These are phyloP conservation scores for Agrocybe pediades DNA, from an alignment of 768 basidiomycete species.

Conservation along the genomic window DNA sequence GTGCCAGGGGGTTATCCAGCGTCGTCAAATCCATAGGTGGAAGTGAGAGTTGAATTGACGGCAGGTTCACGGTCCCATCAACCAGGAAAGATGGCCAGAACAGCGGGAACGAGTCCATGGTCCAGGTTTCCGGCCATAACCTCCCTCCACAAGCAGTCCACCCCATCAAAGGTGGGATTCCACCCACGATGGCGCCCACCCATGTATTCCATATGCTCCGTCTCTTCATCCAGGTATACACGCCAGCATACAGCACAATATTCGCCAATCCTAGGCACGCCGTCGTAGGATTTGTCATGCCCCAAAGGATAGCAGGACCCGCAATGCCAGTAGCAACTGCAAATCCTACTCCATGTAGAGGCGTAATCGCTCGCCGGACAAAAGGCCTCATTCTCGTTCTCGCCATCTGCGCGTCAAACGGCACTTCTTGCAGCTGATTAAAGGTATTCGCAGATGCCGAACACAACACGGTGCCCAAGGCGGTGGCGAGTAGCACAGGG, in stretches of 20 bases:
- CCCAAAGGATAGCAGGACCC: constrained; percentile 78
- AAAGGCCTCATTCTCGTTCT: constrained; percentile 88
- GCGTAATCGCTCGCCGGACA: constrained; percentile 80
- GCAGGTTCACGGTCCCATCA: constrained; percentile 17
- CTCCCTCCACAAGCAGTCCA: constrained; percentile 94
- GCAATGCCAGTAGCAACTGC: constrained; percentile 74
- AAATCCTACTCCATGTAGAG: constrained; percentile 83
- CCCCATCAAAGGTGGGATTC: constrained; percentile 93
- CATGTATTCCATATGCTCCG: constrained; percentile 85
- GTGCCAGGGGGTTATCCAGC: constrained; percentile 80
- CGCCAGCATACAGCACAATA: constrained; percentile 85
- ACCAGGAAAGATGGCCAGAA: constrained; percentile 66
- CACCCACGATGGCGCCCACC: constrained; percentile 93
- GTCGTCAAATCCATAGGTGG: constrained; percentile 42
- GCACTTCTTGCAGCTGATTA: constrained; percentile 94
- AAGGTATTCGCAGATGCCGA: constrained; percentile 92
- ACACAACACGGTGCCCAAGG: constrained; percentile 87
- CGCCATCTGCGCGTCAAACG: constrained; percentile 96
- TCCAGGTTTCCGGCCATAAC: constrained; percentile 55
- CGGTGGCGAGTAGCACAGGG: constrained; percentile 83
- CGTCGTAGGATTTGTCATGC: constrained; percentile 84
- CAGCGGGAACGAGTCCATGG: constrained; percentile 55
- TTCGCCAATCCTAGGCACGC: constrained; percentile 84
- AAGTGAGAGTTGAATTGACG: constrained; percentile 19
- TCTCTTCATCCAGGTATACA: constrained; percentile 93